Conservation (phyloP, 2,329 filamentous ascomycete genomes). For the Stemphylium lycopersici region DNA sequence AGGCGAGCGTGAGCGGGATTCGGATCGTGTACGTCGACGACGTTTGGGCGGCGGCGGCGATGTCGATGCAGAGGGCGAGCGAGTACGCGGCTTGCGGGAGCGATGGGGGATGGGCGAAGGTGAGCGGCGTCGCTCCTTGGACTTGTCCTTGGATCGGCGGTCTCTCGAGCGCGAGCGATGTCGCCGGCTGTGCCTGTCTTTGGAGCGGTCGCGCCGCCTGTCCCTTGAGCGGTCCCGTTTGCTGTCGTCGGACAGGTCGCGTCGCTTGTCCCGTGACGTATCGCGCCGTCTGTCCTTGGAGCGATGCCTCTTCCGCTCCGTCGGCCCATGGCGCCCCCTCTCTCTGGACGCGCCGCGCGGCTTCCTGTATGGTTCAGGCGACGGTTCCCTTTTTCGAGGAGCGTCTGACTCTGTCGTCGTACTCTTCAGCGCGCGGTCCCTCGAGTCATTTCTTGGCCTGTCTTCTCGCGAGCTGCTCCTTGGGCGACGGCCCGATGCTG, state of each 20-base stretch:
- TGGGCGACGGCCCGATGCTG: conserved; percentile 15
- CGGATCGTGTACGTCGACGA: conserved; percentile 38
- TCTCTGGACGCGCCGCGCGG: conserved; percentile 25
- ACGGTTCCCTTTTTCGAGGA: conserved; percentile 21
- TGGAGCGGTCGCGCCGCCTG: conserved; percentile 26
- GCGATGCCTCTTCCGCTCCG: conserved; percentile 15
- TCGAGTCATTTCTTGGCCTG: conserved; percentile 16
- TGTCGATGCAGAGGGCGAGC: conserved; percentile 33
- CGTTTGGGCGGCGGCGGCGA: conserved; percentile 44
- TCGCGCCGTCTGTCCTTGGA: conserved; percentile 25
- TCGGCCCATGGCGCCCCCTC: conserved; percentile 16
- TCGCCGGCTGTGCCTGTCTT: conserved; percentile 15
- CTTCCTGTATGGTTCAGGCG: conserved; percentile 40
- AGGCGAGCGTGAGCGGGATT: conserved; percentile 48
- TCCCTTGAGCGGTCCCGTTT: conserved; percentile 21
- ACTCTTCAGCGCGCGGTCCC: conserved; percentile 22
- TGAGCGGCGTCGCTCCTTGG: conserved; percentile 25
- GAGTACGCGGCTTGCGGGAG: conserved; percentile 31
- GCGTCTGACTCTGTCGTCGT: conserved; percentile 17
- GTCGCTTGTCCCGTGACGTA: conserved; percentile 19
- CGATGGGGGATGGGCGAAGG: conserved; percentile 35
- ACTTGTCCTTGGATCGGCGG: conserved; percentile 20
- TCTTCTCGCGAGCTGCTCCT: conserved; percentile 24
- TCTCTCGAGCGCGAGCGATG: conserved; percentile 27
- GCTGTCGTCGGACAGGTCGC: conserved; percentile 25